A percentile compares a stretch with the other conserved stretches of the same genome.
Evolutionary conservation across 148 eudicot genomes (phyloP).

Genomic region (Salicornia ramosissima): DNA sequence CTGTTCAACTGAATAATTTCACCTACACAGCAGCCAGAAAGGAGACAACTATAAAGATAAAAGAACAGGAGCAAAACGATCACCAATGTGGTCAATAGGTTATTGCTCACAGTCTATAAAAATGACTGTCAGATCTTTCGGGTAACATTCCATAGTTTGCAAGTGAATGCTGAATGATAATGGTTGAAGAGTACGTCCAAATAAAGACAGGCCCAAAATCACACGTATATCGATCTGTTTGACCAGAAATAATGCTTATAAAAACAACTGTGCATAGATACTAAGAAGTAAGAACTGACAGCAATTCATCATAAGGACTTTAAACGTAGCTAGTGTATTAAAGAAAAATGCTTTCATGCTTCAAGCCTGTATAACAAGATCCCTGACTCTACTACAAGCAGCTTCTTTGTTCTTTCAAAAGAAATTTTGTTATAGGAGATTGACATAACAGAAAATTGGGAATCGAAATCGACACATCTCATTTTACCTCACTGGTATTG

Average conservation of each 20-base stretch:
- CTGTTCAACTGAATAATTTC: background rate
- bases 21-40: background rate
- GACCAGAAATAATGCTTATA: background rate
- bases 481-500: background rate
- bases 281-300: background rate
- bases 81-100: background rate
- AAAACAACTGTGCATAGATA: background rate
- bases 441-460: background rate
- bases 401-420: background rate
- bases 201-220: background rate
- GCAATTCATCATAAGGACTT: background rate
- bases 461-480: background rate
- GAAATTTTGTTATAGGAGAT: background rate
- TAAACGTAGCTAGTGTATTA: background rate
- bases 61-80: background rate
- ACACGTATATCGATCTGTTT: background rate
- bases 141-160: background rate
- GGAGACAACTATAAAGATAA: background rate
- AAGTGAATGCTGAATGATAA: background rate
- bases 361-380: background rate
- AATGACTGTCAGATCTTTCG: background rate
- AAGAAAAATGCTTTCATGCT: background rate
- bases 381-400: background rate
- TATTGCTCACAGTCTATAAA: background rate
- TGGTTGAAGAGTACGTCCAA: background rate